Conservation (phyloP, 805 yeast genomes). For the Lipomyces oligophaga region DNA sequence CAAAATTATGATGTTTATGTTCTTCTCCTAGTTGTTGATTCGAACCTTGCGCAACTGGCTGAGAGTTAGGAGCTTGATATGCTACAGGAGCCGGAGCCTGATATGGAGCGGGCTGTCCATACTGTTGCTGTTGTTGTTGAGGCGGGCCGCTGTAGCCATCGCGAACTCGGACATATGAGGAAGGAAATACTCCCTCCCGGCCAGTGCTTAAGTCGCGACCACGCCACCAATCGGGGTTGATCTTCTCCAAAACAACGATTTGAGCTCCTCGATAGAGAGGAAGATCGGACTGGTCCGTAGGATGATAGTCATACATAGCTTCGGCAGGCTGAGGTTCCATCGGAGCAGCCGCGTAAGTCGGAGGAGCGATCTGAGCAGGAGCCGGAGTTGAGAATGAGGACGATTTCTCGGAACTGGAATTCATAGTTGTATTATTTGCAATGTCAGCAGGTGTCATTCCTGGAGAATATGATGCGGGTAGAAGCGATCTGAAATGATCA, state of each 20-base stretch:
- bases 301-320: conserved; percentile 69
- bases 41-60: conserved; percentile 18
- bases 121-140: conserved; percentile 7
- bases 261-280: conserved; percentile 61
- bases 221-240: conserved; percentile 88
- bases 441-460: conserved; percentile 28
- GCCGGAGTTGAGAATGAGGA: conserved; percentile 6
- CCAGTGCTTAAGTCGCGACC: conserved; percentile 52
- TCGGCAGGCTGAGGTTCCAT: conserved; percentile 42
- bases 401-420: conserved; percentile 1
- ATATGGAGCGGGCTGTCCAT: conserved; percentile 14
- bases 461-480: conserved; percentile 49
- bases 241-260: conserved; percentile 63
- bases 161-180: conserved; percentile 66
- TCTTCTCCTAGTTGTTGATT: conserved; percentile 30
- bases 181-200: conserved; percentile 78
- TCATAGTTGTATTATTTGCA: conserved; percentile 5
- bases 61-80: conserved; percentile 11
- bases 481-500: conserved; percentile 46
- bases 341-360: conserved; percentile 28
- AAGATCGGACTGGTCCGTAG: conserved; percentile 76
- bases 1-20: conserved; percentile 31
- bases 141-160: conserved; percentile 10
- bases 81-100: conserved; percentile 29
- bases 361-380: conserved; percentile 23